phyloP scores from a whole-genome alignment of 2,329 filamentous ascomycete species.

The Colletotrichum filicis region DNA sequence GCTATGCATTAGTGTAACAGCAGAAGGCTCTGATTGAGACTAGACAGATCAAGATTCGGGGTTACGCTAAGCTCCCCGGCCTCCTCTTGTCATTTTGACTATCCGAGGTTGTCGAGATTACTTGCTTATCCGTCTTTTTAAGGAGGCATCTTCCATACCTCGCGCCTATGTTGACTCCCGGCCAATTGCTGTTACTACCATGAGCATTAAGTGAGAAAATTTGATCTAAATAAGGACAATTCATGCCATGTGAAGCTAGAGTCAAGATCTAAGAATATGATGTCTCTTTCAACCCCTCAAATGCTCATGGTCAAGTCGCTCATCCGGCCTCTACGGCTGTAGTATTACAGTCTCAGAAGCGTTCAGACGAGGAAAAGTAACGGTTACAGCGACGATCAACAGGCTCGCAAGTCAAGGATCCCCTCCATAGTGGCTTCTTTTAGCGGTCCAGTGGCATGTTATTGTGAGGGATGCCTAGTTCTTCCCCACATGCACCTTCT shows the following conservation, averaged over 20 bases:
- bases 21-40: too few relatives aligned
- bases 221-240: neutral
- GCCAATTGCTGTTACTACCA: neutral
- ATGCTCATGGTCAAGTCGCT: neutral
- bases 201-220: neutral
- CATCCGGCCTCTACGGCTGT: neutral
- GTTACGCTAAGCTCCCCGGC: slow-evolving; percentile 2
- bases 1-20: neutral
- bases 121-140: neutral
- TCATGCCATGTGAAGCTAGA: neutral
- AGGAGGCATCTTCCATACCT: neutral
- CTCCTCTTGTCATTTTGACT: neutral
- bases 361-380: neutral
- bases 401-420: slow-evolving; percentile 1
- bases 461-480: slow-evolving; percentile 2
- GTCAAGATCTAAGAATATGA: neutral
- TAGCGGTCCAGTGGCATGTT: slow-evolving; percentile 4
- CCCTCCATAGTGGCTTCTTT: slow-evolving; percentile 6
- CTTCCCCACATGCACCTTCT: slow-evolving; percentile 20
- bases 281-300: neutral
- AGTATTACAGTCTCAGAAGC: neutral
- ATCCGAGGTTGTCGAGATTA: neutral
- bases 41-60: neutral
- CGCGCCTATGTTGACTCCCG: neutral
- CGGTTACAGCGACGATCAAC: slow-evolving; percentile 13